Percentiles rank a stretch among this genome's conserved stretches.
Conservation (phyloP, 495 filamentous ascomycete species). For the Neurospora sp. region DNA sequence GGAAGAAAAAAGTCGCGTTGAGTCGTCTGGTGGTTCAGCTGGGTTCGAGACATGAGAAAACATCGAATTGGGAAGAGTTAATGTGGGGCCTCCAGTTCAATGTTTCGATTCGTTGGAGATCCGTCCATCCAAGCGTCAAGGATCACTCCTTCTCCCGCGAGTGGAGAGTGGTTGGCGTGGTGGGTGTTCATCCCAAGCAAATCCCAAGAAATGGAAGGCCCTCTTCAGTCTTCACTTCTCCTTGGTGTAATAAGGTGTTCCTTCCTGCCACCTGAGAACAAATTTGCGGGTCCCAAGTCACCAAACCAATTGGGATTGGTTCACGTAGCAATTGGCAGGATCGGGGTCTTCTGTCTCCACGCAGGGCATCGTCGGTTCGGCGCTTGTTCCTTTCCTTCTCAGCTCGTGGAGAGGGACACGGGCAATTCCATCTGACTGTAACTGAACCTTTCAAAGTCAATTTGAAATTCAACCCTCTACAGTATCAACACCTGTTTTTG, state of each 20-base stretch:
- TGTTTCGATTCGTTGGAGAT: neutral
- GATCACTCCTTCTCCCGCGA: neutral
- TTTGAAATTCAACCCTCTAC: neutral
- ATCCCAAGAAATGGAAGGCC: neutral
- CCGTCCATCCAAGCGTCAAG: neutral
- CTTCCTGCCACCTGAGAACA: neutral
- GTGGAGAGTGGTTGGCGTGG: neutral
- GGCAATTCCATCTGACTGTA: neutral
- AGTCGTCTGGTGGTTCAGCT: neutral
- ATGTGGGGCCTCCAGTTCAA: neutral
- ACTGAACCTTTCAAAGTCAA: neutral
- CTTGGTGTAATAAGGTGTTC: neutral
- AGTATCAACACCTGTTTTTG: neutral
- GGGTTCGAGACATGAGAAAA: neutral
- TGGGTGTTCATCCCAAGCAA: neutral
- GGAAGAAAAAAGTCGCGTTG: neutral
- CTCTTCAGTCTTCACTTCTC: neutral
- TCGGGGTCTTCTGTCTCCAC: neutral
- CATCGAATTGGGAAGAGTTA: neutral
- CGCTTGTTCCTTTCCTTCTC: neutral
- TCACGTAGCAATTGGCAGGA: neutral
- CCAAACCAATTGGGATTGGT: neutral
- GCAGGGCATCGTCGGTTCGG: neutral
- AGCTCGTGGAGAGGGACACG: neutral
- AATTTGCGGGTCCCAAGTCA: neutral